phyloP scores from a whole-genome alignment of 164 flowering plant genomes.

The Warburgia ugandensis region DNA sequence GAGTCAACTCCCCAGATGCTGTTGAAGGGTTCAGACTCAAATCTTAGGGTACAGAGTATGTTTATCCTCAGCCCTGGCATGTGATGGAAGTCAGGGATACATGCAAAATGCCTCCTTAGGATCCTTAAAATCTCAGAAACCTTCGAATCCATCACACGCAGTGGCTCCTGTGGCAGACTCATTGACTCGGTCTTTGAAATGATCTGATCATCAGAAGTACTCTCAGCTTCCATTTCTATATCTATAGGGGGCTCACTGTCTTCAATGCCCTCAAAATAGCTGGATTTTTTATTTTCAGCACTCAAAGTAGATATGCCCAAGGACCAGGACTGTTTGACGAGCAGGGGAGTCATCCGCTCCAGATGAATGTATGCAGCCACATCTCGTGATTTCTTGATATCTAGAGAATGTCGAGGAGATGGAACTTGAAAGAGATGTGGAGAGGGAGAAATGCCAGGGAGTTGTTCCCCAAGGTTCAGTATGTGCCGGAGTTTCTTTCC shows the following conservation, averaged over 20 bases:
- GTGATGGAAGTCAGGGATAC: conserved; percentile 78
- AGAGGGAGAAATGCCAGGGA: conserved; percentile 62
- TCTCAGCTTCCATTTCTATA: conserved; percentile 24
- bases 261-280: conserved; percentile 31
- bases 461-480: conserved; percentile 55
- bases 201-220: conserved; percentile 15
- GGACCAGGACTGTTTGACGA: conserved; percentile 87
- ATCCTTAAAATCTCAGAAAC: conserved; percentile 49
- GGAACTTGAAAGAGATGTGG: conserved; percentile 50
- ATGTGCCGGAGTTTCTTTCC: conserved; percentile 79
- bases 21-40: conserved; percentile 61
- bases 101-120: conserved; percentile 68
- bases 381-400: conserved; percentile 45
- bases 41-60: conserved; percentile 57
- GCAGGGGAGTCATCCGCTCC: conserved; percentile 52
- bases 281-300: conserved; percentile 20
- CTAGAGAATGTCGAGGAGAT: conserved; percentile 39
- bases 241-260: conserved; percentile 26
- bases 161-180: conserved; percentile 35
- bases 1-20: conserved; percentile 37
- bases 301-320: conserved; percentile 47
- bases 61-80: conserved; percentile 72
- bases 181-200: conserved; percentile 24
- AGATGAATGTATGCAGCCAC: conserved; percentile 68
- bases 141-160: conserved; percentile 84